Conservation (phyloP, 176 grass and related monocot genomes). For the Oryza brachyantha region DNA sequence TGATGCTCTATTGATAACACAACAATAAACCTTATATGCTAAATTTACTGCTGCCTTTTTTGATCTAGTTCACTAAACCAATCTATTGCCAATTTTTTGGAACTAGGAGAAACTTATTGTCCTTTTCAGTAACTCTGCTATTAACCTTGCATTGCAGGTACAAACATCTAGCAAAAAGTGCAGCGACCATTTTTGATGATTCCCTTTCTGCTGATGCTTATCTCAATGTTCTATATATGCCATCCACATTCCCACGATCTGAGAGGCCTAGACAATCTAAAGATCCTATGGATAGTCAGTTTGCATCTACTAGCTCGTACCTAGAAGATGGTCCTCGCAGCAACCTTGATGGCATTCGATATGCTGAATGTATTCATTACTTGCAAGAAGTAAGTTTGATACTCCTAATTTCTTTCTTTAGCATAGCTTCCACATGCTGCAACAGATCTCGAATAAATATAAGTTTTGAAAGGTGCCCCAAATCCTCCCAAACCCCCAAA, state of each 20-base stretch:
- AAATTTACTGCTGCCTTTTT: background rate
- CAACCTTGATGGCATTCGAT: conserved; percentile 79
- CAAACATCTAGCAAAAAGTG: conserved; percentile 89
- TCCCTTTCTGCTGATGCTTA: conserved; percentile 98
- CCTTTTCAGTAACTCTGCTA: conserved; percentile 18
- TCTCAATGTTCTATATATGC: conserved; percentile 92
- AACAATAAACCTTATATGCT: conserved; percentile 14
- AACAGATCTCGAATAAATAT: background rate
- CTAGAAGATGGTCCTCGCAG: conserved; percentile 77
- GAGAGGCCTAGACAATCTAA: conserved; percentile 64
- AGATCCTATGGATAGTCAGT: conserved; percentile 48
- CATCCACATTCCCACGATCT: conserved; percentile 88
- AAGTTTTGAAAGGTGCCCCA: background rate
- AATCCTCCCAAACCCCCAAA: background rate
- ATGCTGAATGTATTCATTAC: conserved; percentile 90
- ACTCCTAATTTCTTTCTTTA: conserved; percentile 12
- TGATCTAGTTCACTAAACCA: background rate
- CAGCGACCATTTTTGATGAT: conserved; percentile 86
- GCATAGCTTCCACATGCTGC: background rate
- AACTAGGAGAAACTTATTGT: background rate
- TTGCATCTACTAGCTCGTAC: conserved; percentile 39
- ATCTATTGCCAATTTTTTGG: background rate
- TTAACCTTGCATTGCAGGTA: conserved; percentile 63
- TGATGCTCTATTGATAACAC: background rate
- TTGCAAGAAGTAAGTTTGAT: conserved; percentile 85